phyloP scores from a whole-genome alignment of 169 alveolate species.

The Plasmodium gallinaceum region DNA sequence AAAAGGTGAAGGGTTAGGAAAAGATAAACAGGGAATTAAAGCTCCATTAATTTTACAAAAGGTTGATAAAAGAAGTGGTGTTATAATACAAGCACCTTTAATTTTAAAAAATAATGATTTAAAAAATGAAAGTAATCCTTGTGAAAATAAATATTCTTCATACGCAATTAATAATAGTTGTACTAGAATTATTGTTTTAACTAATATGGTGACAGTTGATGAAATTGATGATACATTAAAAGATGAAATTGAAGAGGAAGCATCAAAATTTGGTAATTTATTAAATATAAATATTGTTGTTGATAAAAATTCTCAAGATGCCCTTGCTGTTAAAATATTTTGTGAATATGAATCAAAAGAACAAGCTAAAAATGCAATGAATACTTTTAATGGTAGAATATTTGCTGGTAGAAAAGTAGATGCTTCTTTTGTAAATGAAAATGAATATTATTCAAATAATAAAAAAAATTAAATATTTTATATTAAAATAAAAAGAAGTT shows the following conservation, averaged over 20 bases:
- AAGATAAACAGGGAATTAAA: conserved; percentile 89
- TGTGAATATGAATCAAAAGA: conserved; percentile 84
- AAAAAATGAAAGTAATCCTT: conserved; percentile 41
- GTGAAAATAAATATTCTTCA: conserved; percentile 66
- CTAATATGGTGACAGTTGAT: conserved; percentile 81
- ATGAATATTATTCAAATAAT: conserved; percentile 24
- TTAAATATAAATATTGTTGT: conserved; percentile 78
- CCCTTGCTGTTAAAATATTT: conserved; percentile 82
- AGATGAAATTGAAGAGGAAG: conserved; percentile 86
- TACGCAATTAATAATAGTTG: conserved; percentile 47
- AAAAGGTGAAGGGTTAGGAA: conserved; percentile 92
- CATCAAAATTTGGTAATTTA: conserved; percentile 84
- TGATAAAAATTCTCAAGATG: conserved; percentile 80
- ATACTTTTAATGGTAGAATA: conserved; percentile 82
- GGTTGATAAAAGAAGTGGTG: conserved; percentile 88
- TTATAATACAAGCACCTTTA: conserved; percentile 83
- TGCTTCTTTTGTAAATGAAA: conserved; percentile 80
- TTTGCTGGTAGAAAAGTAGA: conserved; percentile 86
- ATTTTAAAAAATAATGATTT: conserved; percentile 68
- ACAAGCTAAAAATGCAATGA: conserved; percentile 81
- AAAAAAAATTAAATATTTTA: not conserved
- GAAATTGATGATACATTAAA: conserved; percentile 83
- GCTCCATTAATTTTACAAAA: conserved; percentile 89
- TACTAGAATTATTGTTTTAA: conserved; percentile 56
- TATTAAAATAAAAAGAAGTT: too few relatives aligned